Evolutionary conservation across 176 grass and related monocot species (phyloP).

Genomic region (Pharus latifolius): DNA sequence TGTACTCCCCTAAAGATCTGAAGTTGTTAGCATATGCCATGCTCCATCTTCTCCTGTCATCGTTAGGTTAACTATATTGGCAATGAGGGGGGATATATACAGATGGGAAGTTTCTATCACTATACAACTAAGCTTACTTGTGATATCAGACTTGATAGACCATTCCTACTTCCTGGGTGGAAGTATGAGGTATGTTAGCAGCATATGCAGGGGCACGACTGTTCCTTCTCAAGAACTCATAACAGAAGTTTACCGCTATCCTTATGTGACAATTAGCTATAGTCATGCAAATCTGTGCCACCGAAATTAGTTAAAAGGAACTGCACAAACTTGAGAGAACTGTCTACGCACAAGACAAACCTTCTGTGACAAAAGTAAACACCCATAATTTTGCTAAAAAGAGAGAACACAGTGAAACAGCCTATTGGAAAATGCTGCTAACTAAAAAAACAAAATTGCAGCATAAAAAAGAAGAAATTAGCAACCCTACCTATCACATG

Average conservation of each 20-base stretch:
- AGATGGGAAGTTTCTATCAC: conserved; percentile 12
- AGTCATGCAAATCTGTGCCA: no score
- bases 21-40: conserved; percentile 1
- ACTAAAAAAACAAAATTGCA: no score
- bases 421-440: no score
- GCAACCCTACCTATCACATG: no score
- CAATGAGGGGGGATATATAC: conserved; percentile 17
- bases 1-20: conserved; percentile 1
- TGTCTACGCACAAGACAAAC: no score
- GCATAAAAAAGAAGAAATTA: no score
- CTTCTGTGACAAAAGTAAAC: no score
- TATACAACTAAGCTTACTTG: conserved; percentile 1
- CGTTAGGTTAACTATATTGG: neutral
- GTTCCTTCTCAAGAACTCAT: conserved; percentile 89
- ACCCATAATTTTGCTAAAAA: no score
- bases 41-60: conserved; percentile 14
- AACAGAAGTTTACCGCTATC: conserved; percentile 55
- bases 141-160: conserved; percentile 72
- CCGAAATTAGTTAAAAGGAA: no score
- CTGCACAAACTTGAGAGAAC: no score
- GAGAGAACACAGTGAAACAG: no score
- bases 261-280: conserved; percentile 59
- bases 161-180: conserved; percentile 96
- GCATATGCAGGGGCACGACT: conserved; percentile 69
- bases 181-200: conserved; percentile 72